Conservation (phyloP, 2,329 filamentous ascomycete genomes). For the Onygenales sp. region DNA sequence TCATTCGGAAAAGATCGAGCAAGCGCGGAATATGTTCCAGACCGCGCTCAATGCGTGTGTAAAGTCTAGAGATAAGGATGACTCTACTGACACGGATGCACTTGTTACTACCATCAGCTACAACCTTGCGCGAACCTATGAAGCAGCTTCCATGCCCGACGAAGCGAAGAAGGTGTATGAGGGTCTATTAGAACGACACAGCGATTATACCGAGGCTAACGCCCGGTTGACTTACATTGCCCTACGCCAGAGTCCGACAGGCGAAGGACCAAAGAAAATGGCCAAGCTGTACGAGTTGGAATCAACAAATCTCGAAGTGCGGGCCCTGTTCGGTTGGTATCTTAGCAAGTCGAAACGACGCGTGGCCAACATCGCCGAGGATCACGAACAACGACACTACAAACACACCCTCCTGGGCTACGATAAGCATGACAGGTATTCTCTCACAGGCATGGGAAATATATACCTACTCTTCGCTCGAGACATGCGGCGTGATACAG, state of each 20-base stretch:
- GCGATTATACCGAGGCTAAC: slow-evolving; percentile 85
- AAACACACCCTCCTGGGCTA: slow-evolving; percentile 91
- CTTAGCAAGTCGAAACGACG: slow-evolving; percentile 81
- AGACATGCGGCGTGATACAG: slow-evolving; percentile 87
- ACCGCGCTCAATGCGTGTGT: slow-evolving; percentile 83
- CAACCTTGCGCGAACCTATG: slow-evolving; percentile 89
- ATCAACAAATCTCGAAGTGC: slow-evolving; percentile 78
- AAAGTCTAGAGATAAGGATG: slow-evolving; percentile 65
- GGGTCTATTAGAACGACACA: slow-evolving; percentile 70
- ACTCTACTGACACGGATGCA: slow-evolving; percentile 74
- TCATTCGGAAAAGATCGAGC: slow-evolving; percentile 69
- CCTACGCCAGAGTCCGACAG: slow-evolving; percentile 67
- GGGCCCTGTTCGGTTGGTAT: slow-evolving; percentile 92
- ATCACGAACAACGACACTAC: slow-evolving; percentile 86
- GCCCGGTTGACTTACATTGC: slow-evolving; percentile 85
- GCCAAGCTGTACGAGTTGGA: slow-evolving; percentile 78
- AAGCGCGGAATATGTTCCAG: slow-evolving; percentile 81
- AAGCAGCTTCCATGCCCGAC: slow-evolving; percentile 69
- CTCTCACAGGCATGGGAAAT: slow-evolving; percentile 94
- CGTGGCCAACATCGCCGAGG: slow-evolving; percentile 70
- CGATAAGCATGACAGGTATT: slow-evolving; percentile 97
- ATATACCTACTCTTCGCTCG: slow-evolving; percentile 78
- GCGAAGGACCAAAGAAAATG: slow-evolving; percentile 78
- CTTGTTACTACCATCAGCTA: slow-evolving; percentile 94
- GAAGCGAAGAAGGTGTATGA: slow-evolving; percentile 86